Base-by-base conservation (phyloP, 2,329 filamentous ascomycete genomes). In the Arthrobotrys iridis region DNA sequence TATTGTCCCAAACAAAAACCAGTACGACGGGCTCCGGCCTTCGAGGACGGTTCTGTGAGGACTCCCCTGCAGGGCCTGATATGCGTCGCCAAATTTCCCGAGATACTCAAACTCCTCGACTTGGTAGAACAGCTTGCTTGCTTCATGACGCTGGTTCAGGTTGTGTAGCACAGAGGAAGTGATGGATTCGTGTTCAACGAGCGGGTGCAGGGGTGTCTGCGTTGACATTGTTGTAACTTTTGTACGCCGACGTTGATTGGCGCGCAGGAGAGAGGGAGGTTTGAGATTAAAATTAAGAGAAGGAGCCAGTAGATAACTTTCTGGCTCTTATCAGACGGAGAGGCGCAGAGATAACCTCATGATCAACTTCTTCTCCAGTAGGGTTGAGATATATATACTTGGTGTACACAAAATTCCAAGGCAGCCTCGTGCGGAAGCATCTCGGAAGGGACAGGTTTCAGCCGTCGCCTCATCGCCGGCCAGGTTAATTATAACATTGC, bases 211-310 rank as follows among this genome's bases (percentile, higher is more conserved):
- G 50, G 28, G 18, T 15, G 50, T 10, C 52, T 62, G 71, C 30
- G 71, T 68, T 75, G 63, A 59, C 55, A 67, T 68, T 64, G 63
- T 75, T 68, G 63, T 22, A 33, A 43, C 50, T 75, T 68, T 63
- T 26, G n/a, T 8, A 1, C 3, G 20, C 46, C 2, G 50, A 48
- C 33, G 6, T 28, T 59, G 63, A 58, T 48, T 58, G 28, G 63
- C 58, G 50, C 48, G 35, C 62, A 37, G 35, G 24, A 8, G 33
- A 13, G 26, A n/a, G 20, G 4, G 46, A 6, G 24, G 6, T n/a
- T n/a, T 13, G 26, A 18, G 37, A 40, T 40, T n/a, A n/a, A n/a
- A n/a, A n/a, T n/a, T n/a, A 26, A 2, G 26, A 30, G 24, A 13
- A 50, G 46, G n/a, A 2, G 24, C 24, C 33, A 40, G 28, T 30